Conservation (phyloP, 371 early-diverging fungal species). For the Batrachochytrium dendrobatidis region DNA sequence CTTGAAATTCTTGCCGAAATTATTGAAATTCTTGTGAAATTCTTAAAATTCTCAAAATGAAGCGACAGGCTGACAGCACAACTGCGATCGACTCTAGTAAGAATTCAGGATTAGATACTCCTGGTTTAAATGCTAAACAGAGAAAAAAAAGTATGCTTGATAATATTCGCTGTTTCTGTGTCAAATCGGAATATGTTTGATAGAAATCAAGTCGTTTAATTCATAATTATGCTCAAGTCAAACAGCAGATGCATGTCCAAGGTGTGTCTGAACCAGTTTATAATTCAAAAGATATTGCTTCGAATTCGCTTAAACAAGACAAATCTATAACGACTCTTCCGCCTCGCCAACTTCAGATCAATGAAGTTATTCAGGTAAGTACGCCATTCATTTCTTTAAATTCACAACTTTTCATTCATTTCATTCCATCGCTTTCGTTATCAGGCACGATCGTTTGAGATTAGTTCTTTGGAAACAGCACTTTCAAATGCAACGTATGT, state of each 20-base stretch:
- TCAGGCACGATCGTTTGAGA: conserved; percentile 67
- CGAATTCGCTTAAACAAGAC: not conserved
- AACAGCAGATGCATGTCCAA: not conserved
- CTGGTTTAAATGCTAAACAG: too few relatives aligned
- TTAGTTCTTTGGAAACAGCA: conserved; percentile 69
- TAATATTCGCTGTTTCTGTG: too few relatives aligned
- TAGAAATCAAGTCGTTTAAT: conserved; percentile 43
- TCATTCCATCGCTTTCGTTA: not conserved
- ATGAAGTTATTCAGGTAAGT: not conserved
- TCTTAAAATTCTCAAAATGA: not conserved
- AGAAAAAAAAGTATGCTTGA: too few relatives aligned
- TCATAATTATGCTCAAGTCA: conserved; percentile 29
- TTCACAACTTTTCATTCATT: not conserved
- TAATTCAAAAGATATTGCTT: not conserved
- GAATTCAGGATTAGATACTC: too few relatives aligned
- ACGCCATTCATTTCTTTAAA: not conserved
- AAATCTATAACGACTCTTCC: not conserved
- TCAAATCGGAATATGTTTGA: too few relatives aligned
- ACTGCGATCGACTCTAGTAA: conserved; percentile 7
- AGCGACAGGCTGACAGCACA: too few relatives aligned
- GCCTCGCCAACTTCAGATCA: not conserved
- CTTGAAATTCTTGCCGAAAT: not conserved
- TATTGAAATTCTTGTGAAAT: not conserved
- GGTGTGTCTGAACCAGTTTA: not conserved
- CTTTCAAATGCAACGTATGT: conserved; percentile 47